phyloP scores from a whole-genome alignment of 768 basidiomycete species.

The Daedaleopsis sinensis region DNA sequence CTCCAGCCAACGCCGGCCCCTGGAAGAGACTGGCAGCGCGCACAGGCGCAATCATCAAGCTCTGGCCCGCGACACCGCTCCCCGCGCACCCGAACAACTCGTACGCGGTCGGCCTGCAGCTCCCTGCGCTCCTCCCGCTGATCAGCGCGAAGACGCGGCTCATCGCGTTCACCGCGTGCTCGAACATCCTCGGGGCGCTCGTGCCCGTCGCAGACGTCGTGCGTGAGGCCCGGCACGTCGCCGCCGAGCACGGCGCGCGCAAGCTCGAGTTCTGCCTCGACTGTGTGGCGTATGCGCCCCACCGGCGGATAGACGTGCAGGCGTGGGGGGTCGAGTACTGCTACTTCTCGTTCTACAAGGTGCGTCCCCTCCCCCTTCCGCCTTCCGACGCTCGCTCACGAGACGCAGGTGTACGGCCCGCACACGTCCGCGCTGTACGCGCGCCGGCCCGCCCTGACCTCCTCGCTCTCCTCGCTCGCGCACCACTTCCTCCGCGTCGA shows the following conservation, averaged over 20 bases:
- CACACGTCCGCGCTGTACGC: conserved; percentile 72
- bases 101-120: conserved; percentile 59
- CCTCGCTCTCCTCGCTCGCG: conserved; percentile 58
- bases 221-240: conserved; percentile 47
- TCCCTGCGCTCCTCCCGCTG: conserved; percentile 61
- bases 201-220: conserved; percentile 63
- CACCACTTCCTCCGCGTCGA: conserved; percentile 70
- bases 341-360: conserved; percentile 79
- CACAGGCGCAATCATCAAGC: conserved; percentile 53
- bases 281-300: conserved; percentile 81
- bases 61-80: conserved; percentile 56
- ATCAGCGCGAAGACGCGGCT: conserved; percentile 69
- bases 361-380: conserved; percentile 26
- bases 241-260: conserved; percentile 48
- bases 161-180: conserved; percentile 73
- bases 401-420: conserved; percentile 67
- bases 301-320: conserved; percentile 69
- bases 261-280: conserved; percentile 74
- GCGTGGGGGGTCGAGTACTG: conserved; percentile 80
- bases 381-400: background rate
- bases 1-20: conserved; percentile 67
- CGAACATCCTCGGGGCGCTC: conserved; percentile 73
- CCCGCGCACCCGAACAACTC: conserved; percentile 50
- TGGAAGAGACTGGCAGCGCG: conserved; percentile 78
- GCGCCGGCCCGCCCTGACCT: conserved; percentile 47